Evolutionary conservation across 129 eudicot genomes (phyloP), one percentile per base, ranked within the genome.

Genomic region (Kitagawia praeruptora): DNA sequence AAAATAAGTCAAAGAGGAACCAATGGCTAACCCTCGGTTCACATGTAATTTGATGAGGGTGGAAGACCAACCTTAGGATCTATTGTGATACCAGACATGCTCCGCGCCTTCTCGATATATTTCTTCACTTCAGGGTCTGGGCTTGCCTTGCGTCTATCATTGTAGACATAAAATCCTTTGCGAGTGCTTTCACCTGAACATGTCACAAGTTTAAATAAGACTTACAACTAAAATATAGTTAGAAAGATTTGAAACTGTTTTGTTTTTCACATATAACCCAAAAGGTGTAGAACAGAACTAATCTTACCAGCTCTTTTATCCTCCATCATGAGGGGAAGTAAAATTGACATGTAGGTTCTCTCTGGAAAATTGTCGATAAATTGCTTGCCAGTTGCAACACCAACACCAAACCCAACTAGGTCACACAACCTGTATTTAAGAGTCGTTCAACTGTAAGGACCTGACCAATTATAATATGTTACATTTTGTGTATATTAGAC

Each of bases 361-460:
- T 92, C 99, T 0, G 98, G 91, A 70, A 96, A 92, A 84, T 87
- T 91, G 63, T 77, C 38, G 75, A 96, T 84, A 86, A 89, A 90
- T 53, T 96, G 99, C 72, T 85, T 73, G 18, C 89, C 96, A 46
- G 88, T 90, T 75, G 98, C 96, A 11, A 90, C 69, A 0, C 92
- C 98, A 67, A 90, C 98, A 75, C 92, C 96, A 83, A 92, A 96
- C 34, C 98, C 98, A 38, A 92, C 99, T 78, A 89, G 98, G 74
- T 96, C 98, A 67, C 90, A 87, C 82, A 96, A 81, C 80, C 99
- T 92, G 89, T 78, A 82, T 34, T 15, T n/a, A 78, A 5, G 77
- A 34, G 28, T 48, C 73, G 58, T 44, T 42, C 11, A 18, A 70
- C 5, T 27, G 39, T 9, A 11, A 27, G 46, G 34, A 21, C 23